These are phyloP conservation scores for Termitomyces bulborhizus DNA, from an alignment of 768 basidiomycete genomes.

Conservation along the genomic window DNA sequence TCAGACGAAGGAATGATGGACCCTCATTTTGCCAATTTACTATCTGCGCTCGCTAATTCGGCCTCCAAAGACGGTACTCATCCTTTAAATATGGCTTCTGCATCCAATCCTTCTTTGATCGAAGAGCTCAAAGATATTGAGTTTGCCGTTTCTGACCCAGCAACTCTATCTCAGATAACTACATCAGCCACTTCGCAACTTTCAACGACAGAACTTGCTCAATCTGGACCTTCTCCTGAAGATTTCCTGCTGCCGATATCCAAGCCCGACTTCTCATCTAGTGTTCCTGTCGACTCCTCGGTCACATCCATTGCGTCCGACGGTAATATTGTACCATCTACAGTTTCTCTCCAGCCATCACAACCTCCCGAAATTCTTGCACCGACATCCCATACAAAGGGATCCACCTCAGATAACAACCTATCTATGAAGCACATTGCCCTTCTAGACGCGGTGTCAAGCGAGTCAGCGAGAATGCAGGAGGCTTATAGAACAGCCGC, in stretches of 20 bases:
- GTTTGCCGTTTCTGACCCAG: not conserved
- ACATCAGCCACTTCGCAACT: not conserved
- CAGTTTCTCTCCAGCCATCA: slow-evolving; percentile 11
- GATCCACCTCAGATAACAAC: slow-evolving; percentile 41
- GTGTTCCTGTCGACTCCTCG: not conserved
- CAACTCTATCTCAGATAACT: not conserved
- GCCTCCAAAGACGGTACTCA: slow-evolving; percentile 18
- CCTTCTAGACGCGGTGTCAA: slow-evolving; percentile 63
- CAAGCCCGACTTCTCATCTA: not conserved
- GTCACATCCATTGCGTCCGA: not conserved
- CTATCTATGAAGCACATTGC: slow-evolving; percentile 65
- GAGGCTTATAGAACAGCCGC: slow-evolving; percentile 20
- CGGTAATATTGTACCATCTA: not conserved
- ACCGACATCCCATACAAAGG: slow-evolving; percentile 25
- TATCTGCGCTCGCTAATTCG: slow-evolving; percentile 58
- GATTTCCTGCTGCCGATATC: not conserved
- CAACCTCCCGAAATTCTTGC: too few species aligned
- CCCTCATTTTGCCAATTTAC: slow-evolving; percentile 65
- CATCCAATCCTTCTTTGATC: not conserved
- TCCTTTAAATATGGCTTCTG: not conserved
- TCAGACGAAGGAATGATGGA: slow-evolving; percentile 41
- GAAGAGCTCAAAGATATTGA: not conserved
- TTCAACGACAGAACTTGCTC: not conserved
- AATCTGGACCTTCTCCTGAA: not conserved
- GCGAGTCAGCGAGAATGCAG: slow-evolving; percentile 64